A percentile compares a stretch with the other conserved stretches of the same genome.
These are phyloP conservation scores for Umbelopsis ramanniana DNA, from an alignment of 192 early-diverging fungal genomes.

Conservation along the genomic window DNA sequence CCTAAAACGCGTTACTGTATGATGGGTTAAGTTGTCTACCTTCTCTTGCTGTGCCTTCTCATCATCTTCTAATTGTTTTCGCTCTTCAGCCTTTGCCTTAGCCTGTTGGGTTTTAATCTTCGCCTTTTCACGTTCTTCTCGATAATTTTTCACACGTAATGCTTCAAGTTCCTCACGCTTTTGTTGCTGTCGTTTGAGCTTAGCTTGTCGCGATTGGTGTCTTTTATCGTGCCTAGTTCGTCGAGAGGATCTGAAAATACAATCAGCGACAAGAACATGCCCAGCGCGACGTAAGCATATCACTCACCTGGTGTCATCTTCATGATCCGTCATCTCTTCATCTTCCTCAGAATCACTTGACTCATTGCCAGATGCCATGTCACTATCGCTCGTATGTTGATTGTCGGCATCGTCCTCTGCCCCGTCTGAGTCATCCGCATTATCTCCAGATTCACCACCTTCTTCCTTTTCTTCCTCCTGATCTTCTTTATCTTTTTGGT, in stretches of 20 bases:
- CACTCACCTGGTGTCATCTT: slow-evolving; percentile 2
- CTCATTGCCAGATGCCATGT: slow-evolving; percentile 6
- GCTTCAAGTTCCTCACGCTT: slow-evolving; percentile 51
- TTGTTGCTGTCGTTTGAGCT: slow-evolving; percentile 46
- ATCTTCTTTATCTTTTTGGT: slow-evolving; percentile 28
- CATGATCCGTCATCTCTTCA: slow-evolving; percentile 5
- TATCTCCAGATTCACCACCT: slow-evolving; percentile 7
- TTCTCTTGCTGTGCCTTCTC: slow-evolving; percentile 52
- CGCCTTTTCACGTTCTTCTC: slow-evolving; percentile 42
- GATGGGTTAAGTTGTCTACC: background rate
- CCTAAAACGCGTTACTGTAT: background rate
- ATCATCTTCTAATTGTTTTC: slow-evolving; percentile 58
- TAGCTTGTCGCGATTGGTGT: slow-evolving; percentile 49
- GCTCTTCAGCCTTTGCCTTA: slow-evolving; percentile 42
- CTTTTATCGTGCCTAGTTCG: slow-evolving; percentile 23
- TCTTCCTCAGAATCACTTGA: slow-evolving; percentile 20
- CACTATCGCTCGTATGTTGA: slow-evolving; percentile 25
- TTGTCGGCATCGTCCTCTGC: slow-evolving; percentile 39
- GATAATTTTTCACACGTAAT: slow-evolving; percentile 41
- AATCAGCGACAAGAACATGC: background rate
- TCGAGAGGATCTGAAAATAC: background rate
- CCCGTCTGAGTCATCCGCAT: slow-evolving; percentile 27
- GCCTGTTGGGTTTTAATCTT: slow-evolving; percentile 44
- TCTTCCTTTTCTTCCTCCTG: slow-evolving; percentile 26
- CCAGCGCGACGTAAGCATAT: background rate